phyloP scores from a whole-genome alignment of 2,329 filamentous ascomycete genomes.

The Laburnicola sp. region DNA sequence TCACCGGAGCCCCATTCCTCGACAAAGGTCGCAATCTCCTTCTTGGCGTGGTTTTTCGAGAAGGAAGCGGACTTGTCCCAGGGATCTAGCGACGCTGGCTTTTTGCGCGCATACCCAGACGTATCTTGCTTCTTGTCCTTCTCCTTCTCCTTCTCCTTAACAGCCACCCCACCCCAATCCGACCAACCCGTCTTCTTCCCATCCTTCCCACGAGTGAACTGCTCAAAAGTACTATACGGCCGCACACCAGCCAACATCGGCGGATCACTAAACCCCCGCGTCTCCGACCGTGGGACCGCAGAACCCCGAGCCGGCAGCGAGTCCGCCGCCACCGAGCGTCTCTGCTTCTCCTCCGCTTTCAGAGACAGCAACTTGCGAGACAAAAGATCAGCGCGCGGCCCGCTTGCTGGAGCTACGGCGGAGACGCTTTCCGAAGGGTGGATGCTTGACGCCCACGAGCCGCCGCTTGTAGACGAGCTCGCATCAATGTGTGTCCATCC shows the following conservation, averaged over 20 bases:
- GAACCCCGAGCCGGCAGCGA: not conserved
- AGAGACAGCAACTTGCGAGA: not conserved
- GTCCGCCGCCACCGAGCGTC: not conserved
- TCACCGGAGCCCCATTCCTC: not conserved
- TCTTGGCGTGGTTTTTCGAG: not conserved
- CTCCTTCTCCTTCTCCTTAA: too few species aligned
- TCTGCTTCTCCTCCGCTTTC: not conserved
- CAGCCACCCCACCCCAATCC: not conserved
- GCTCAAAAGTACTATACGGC: not conserved
- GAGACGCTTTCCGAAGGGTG: slow-evolving; percentile 7
- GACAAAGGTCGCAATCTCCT: not conserved
- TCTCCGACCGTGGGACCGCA: too few species aligned
- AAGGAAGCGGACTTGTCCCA: too few species aligned
- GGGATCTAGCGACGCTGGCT: too few species aligned
- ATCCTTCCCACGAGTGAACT: not conserved
- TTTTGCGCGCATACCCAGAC: too few species aligned
- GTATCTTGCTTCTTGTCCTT: not conserved
- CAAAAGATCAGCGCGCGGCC: not conserved
- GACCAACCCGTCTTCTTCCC: not conserved
- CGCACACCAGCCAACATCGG: not conserved
- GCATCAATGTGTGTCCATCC: slow-evolving; percentile 7
- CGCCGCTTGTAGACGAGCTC: not conserved
- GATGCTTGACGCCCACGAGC: slow-evolving; percentile 1
- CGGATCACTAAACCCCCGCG: too few species aligned
- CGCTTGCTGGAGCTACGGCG: not conserved